Conservation (phyloP, 768 basidiomycete genomes). For the Exidia glandulosa region DNA sequence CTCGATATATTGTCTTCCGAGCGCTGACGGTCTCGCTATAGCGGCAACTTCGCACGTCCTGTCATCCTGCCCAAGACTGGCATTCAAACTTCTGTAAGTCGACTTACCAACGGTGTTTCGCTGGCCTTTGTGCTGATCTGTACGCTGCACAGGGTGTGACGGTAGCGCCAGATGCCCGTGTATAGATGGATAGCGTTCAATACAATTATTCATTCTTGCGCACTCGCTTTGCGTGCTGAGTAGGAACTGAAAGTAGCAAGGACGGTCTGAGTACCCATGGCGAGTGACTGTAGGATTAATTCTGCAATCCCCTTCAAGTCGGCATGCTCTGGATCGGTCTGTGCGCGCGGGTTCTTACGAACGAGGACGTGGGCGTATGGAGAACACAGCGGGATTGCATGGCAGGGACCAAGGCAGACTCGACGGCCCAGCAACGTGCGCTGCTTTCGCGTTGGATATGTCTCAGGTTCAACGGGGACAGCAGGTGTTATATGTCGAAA, state of each 20-base stretch:
- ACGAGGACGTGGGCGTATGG: no score
- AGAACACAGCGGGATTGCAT: no score
- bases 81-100: neutral
- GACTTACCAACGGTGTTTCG: neutral
- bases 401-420: neutral
- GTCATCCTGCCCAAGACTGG: constrained; percentile 2
- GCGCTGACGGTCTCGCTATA: neutral
- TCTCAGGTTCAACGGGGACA: neutral
- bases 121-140: neutral
- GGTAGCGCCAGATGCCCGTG: neutral
- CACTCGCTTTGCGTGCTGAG: neutral
- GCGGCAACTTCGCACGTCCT: constrained; percentile 7
- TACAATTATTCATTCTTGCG: neutral
- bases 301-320: no score
- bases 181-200: neutral
- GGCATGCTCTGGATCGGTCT: no score
- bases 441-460: neutral
- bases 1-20: neutral
- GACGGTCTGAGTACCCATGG: no score
- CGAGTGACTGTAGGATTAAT: no score
- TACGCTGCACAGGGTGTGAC: neutral
- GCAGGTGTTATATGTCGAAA: neutral
- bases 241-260: no score
- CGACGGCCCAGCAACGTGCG: neutral
- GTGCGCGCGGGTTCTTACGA: no score